A percentile compares a stretch with the other conserved stretches of the same genome.
These are phyloP conservation scores for Rhizopus sp. DNA, from an alignment of 371 early-diverging fungal genomes.

Conservation along the genomic window DNA sequence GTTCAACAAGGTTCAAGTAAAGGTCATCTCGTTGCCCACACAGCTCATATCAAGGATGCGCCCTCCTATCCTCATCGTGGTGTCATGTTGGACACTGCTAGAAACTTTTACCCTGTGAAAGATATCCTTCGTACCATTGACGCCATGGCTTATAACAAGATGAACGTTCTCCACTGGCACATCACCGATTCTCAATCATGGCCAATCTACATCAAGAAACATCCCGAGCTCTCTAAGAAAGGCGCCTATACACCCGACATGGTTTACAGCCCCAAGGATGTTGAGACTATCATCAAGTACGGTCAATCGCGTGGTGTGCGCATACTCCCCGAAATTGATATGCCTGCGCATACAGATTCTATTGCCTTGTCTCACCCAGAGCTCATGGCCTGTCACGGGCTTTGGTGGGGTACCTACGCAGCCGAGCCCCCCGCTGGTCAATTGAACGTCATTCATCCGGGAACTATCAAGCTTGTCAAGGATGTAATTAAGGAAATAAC, in stretches of 20 bases:
- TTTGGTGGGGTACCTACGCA: slow-evolving; percentile 55
- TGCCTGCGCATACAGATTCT: slow-evolving; percentile 77
- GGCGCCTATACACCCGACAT: slow-evolving; percentile 66
- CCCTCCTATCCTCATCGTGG: slow-evolving; percentile 78
- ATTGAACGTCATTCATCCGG: slow-evolving; percentile 62
- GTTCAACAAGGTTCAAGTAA: slow-evolving; percentile 32
- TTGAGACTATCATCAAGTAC: slow-evolving; percentile 59
- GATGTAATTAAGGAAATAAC: slow-evolving; percentile 66
- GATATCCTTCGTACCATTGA: slow-evolving; percentile 68
- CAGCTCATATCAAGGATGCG: slow-evolving; percentile 66
- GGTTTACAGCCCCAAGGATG: slow-evolving; percentile 63
- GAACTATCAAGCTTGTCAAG: slow-evolving; percentile 58
- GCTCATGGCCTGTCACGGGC: slow-evolving; percentile 43
- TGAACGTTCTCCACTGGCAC: slow-evolving; percentile 87
- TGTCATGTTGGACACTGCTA: slow-evolving; percentile 72
- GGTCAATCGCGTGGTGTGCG: slow-evolving; percentile 76
- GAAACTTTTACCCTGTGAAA: slow-evolving; percentile 72
- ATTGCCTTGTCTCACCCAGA: slow-evolving; percentile 48
- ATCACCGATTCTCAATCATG: slow-evolving; percentile 79
- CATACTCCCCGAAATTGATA: slow-evolving; percentile 78
- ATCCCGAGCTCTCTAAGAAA: slow-evolving; percentile 64
- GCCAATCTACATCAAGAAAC: slow-evolving; percentile 65
- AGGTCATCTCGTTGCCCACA: slow-evolving; percentile 42
- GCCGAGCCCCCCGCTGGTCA: slow-evolving; percentile 79
- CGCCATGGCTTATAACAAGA: slow-evolving; percentile 78